A percentile compares a stretch with the other conserved stretches of the same genome.
phyloP scores from a whole-genome alignment of 164 flowering plant genomes.

The Sextonia rubra region DNA sequence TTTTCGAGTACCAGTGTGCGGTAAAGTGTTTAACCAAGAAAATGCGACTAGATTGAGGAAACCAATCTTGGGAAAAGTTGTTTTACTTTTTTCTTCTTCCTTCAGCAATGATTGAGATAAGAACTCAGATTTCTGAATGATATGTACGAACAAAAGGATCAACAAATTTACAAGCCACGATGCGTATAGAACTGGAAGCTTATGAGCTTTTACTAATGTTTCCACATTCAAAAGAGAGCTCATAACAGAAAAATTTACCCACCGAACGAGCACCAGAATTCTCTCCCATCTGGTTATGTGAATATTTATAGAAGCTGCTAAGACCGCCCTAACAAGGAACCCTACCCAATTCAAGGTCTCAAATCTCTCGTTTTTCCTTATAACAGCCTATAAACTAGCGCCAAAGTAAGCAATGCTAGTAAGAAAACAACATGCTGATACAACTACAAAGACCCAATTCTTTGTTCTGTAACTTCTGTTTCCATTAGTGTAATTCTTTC shows the following conservation, averaged over 20 bases:
- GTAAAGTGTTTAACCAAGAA: conserved; percentile 74
- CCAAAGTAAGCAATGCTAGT: conserved; percentile 31
- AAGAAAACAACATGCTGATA: conserved; percentile 44
- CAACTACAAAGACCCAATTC: conserved; percentile 24
- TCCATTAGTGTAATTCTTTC: conserved; percentile 8
- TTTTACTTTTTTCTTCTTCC: conserved; percentile 12
- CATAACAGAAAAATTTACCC: conserved; percentile 46
- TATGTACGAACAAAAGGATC: conserved; percentile 45
- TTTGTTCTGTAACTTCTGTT: conserved; percentile 20
- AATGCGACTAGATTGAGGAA: conserved; percentile 50
- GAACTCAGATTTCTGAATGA: conserved; percentile 14
- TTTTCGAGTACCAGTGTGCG: conserved; percentile 53
- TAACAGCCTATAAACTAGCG: conserved; percentile 26
- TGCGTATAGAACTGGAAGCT: conserved; percentile 28
- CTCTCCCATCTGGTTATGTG: conserved; percentile 28
- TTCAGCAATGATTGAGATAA: conserved; percentile 45
- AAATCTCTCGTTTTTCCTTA: conserved; percentile 11
- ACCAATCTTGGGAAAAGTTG: conserved; percentile 20
- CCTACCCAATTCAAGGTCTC: conserved; percentile 23
- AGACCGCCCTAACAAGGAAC: conserved; percentile 32
- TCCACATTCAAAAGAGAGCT: conserved; percentile 38
- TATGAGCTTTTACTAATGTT: conserved; percentile 19
- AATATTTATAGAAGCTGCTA: conserved; percentile 39
- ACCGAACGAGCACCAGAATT: conserved; percentile 46
- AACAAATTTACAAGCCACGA: conserved; percentile 48